Percentiles rank a stretch among this genome's conserved stretches.
Conservation (phyloP, 768 basidiomycete species). For the Russula sp. region DNA sequence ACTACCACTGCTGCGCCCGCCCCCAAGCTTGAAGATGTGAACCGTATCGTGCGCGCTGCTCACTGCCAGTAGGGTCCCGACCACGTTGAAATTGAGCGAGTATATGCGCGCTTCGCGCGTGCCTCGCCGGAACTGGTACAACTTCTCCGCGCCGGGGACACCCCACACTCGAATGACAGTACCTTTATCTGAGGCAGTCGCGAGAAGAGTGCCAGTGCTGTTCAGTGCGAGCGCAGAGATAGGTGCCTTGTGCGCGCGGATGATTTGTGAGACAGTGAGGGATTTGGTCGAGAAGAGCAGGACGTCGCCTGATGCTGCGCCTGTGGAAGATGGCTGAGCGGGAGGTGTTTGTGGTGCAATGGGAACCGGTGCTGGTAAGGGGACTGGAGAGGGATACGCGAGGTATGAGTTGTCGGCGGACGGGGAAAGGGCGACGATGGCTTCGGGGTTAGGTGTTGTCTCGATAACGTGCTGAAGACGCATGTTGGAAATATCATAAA, state of each 20-base stretch:
- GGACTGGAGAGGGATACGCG: conserved; percentile 93
- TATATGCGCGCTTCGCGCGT: conserved; percentile 84
- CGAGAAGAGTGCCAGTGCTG: conserved; percentile 81
- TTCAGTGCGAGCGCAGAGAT: conserved; percentile 87
- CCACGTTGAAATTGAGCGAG: conserved; percentile 80
- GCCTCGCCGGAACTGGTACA: conserved; percentile 94
- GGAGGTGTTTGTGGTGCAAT: conserved; percentile 44
- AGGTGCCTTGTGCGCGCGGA: conserved; percentile 95
- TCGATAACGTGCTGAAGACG: conserved; percentile 95
- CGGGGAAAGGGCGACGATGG: conserved; percentile 92
- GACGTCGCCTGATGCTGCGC: conserved; percentile 72
- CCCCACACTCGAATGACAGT: conserved; percentile 96
- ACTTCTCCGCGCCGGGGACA: conserved; percentile 85
- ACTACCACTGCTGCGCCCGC: conserved; percentile 33
- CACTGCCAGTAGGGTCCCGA: conserved; percentile 81
- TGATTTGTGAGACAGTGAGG: conserved; percentile 89
- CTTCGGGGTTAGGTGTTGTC: conserved; percentile 93
- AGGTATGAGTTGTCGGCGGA: conserved; percentile 91
- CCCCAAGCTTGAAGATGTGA: conserved; percentile 87
- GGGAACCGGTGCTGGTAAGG: conserved; percentile 63
- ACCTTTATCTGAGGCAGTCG: conserved; percentile 91
- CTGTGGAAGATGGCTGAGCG: conserved; percentile 34
- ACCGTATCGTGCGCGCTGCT: conserved; percentile 93
- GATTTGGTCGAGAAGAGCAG: conserved; percentile 92
- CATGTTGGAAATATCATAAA: conserved; percentile 99